Evolutionary conservation across 2,329 filamentous ascomycete species (phyloP).

Genomic region (Cladophialophora yegresii): DNA sequence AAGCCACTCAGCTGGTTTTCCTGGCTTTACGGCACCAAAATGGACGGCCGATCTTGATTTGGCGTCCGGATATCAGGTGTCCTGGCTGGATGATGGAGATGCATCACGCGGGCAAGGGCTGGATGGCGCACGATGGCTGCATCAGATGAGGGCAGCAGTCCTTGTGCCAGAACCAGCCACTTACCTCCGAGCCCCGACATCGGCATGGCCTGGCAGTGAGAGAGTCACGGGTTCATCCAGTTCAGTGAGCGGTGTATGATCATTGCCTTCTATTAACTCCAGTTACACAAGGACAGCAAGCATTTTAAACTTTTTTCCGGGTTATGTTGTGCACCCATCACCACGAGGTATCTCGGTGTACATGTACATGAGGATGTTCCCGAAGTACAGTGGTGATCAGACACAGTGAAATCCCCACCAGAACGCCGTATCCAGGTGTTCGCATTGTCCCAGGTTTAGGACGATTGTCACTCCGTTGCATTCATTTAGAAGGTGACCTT

Average conservation of each 20-base stretch:
- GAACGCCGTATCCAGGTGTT: conserved; percentile 11
- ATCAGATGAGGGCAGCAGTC: conserved; percentile 1
- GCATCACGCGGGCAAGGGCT: conserved; percentile 11
- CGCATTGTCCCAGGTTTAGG: neutral
- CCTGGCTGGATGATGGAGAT: neutral
- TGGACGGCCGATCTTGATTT: conserved; percentile 15
- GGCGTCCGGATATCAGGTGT: neutral
- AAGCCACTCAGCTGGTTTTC: conserved; percentile 13
- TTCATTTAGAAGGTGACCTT: conserved; percentile 68
- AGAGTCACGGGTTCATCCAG: neutral
- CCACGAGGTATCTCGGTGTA: neutral
- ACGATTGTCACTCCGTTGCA: conserved; percentile 10
- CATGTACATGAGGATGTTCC: neutral
- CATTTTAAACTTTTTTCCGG: conserved; percentile 20
- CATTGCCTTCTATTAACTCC: neutral
- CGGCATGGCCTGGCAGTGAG: neutral
- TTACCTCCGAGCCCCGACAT: neutral
- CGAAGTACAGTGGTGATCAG: neutral
- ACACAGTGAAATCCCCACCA: conserved; percentile 3
- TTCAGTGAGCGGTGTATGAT: neutral
- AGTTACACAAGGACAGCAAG: neutral
- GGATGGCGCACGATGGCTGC: neutral
- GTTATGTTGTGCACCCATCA: conserved; percentile 12
- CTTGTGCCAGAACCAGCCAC: neutral
- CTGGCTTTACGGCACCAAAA: conserved; percentile 4